Conservation (phyloP, 2,329 filamentous ascomycete genomes). For the Zymoseptoria crescenta region DNA sequence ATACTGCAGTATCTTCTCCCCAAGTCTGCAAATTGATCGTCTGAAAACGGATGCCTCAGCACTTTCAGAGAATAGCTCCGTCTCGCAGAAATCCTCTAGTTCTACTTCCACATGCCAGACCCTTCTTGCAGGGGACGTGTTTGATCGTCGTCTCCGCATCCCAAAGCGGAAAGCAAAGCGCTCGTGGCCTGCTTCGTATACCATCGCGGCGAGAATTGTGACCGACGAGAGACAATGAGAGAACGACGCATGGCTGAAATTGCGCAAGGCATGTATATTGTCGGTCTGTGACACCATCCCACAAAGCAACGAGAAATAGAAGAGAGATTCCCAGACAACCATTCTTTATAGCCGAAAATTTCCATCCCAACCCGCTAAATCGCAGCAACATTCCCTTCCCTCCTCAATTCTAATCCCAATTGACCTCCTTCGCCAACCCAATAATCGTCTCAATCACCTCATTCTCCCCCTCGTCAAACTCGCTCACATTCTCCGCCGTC, state of each 20-base stretch:
- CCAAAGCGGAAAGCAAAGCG: not conserved
- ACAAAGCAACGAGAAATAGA: not conserved
- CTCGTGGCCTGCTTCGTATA: not conserved
- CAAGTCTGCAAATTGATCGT: no score
- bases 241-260: not conserved
- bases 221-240: not conserved
- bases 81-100: not conserved
- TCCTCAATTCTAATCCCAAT: not conserved
- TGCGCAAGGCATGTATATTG: not conserved
- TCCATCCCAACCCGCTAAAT: not conserved
- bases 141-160: not conserved
- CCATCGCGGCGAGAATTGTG: not conserved
- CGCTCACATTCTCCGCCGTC: slow-evolving; percentile 22
- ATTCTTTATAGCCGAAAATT: not conserved
- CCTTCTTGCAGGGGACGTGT: not conserved
- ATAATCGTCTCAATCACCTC: slow-evolving; percentile 28
- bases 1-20: no score
- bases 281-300: not conserved
- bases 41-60: no score
- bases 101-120: not conserved
- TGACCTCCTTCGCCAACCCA: slow-evolving; percentile 13
- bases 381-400: not conserved
- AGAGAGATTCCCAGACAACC: not conserved
- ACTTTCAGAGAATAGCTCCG: not conserved
- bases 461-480: slow-evolving; percentile 24